phyloP scores from a whole-genome alignment of 148 eudicot species.

The Rhododendron vialii region DNA sequence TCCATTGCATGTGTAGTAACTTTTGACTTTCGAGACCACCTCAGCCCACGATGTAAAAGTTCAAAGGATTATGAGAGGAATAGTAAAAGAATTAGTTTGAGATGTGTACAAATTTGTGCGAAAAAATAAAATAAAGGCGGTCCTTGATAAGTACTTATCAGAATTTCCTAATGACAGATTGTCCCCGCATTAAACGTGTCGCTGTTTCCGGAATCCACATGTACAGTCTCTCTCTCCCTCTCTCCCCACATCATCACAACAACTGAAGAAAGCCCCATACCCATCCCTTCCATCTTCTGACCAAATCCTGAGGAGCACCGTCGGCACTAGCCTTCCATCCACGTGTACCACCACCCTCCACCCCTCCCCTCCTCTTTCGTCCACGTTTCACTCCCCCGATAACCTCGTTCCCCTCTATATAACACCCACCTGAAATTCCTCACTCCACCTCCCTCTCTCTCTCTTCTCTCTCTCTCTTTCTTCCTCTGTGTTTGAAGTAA shows the following conservation, averaged over 20 bases:
- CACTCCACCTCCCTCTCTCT: background rate
- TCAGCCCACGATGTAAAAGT: too few species aligned
- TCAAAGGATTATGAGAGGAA: too few species aligned
- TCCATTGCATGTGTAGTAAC: too few species aligned
- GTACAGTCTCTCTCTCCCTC: background rate
- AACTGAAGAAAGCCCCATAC: background rate
- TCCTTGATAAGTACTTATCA: background rate
- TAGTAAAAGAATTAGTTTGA: too few species aligned
- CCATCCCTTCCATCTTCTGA: background rate
- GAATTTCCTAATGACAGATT: background rate
- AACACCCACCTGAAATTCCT: slow-evolving; percentile 8
- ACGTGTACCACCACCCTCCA: slow-evolving; percentile 16
- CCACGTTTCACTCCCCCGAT: slow-evolving; percentile 23
- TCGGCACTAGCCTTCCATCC: slow-evolving; percentile 11
- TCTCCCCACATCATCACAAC: background rate
- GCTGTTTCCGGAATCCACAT: background rate
- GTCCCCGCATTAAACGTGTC: background rate
- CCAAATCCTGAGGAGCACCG: slow-evolving; percentile 9
- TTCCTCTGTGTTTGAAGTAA: background rate
- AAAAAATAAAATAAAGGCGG: background rate
- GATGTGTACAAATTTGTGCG: too few species aligned
- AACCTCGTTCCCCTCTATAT: slow-evolving; percentile 7
- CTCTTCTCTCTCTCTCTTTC: background rate
- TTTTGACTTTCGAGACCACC: too few species aligned
- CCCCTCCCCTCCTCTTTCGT: slow-evolving; percentile 1